These are phyloP conservation scores for Lepidopterella palustris DNA, from an alignment of 495 filamentous ascomycete genomes.

Conservation along the genomic window DNA sequence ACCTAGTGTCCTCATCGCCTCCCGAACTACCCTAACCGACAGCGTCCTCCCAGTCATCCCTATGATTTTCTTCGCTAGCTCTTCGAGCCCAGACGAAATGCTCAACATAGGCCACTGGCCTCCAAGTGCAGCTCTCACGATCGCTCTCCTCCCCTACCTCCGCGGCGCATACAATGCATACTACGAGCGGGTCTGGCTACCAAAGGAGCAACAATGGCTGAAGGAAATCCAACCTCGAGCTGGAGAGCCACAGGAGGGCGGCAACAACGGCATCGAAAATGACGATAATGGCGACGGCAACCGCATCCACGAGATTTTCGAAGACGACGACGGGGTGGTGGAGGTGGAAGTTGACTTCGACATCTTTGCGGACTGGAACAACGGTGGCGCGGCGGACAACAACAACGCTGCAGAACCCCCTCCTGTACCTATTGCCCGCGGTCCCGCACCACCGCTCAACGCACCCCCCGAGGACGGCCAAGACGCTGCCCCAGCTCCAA, in stretches of 20 bases:
- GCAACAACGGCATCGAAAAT: no score
- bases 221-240: slow-evolving; percentile 58
- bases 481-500: slow-evolving; percentile 20
- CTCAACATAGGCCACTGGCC: slow-evolving; percentile 57
- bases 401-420: slow-evolving; percentile 20
- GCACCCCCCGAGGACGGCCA: slow-evolving; percentile 12
- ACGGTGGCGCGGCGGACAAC: slow-evolving; percentile 28
- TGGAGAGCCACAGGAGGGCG: slow-evolving; percentile 27
- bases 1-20: slow-evolving; percentile 52
- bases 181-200: slow-evolving; percentile 57
- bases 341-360: slow-evolving; percentile 35
- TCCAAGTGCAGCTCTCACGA: slow-evolving; percentile 62
- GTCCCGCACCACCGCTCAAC: slow-evolving; percentile 21
- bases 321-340: slow-evolving; percentile 39
- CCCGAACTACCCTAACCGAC: slow-evolving; percentile 53
- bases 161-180: slow-evolving; percentile 60
- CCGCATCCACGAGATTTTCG: slow-evolving; percentile 43
- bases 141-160: slow-evolving; percentile 61
- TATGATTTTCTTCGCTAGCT: slow-evolving; percentile 54
- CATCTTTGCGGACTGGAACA: slow-evolving; percentile 33
- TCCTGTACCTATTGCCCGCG: slow-evolving; percentile 21
- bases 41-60: slow-evolving; percentile 55
- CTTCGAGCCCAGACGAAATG: slow-evolving; percentile 38
- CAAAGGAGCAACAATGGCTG: slow-evolving; percentile 58
- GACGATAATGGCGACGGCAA: slow-evolving; percentile 34